phyloP scores from a whole-genome alignment of 2,329 filamentous ascomycete species.

The Pseudocercospora vitis region DNA sequence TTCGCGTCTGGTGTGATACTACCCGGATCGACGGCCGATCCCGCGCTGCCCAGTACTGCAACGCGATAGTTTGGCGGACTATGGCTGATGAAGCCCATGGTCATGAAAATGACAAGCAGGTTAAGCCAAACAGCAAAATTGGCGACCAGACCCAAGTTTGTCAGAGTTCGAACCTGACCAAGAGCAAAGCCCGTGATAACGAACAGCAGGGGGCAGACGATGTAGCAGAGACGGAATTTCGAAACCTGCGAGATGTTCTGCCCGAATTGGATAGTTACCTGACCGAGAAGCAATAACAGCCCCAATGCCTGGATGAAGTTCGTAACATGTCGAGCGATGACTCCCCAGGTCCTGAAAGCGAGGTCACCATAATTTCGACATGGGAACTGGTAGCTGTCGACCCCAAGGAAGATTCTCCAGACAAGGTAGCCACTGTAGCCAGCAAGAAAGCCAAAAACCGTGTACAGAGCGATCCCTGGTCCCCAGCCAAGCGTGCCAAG shows the following conservation, averaged over 20 bases:
- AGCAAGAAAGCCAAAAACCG: conserved; percentile 40
- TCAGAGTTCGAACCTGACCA: conserved; percentile 58
- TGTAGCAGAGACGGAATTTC: conserved; percentile 49
- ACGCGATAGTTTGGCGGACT: conserved; percentile 51
- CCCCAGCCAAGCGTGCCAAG: conserved; percentile 36
- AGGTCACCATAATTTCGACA: conserved; percentile 46
- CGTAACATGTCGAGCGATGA: conserved; percentile 40
- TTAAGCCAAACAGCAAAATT: conserved; percentile 59
- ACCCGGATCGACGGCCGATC: conserved; percentile 32
- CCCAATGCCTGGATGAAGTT: conserved; percentile 44
- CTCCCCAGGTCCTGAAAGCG: conserved; percentile 43
- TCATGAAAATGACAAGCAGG: conserved; percentile 51
- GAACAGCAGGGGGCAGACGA: conserved; percentile 53
- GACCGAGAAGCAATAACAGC: conserved; percentile 52
- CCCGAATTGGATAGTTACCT: conserved; percentile 56
- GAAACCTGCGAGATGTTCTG: conserved; percentile 57
- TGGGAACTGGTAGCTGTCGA: conserved; percentile 45
- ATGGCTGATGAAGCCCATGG: conserved; percentile 54
- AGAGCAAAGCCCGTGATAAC: conserved; percentile 52
- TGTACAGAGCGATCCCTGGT: conserved; percentile 41
- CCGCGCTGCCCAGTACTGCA: conserved; percentile 24
- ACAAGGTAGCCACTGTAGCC: conserved; percentile 30
- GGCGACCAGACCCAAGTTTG: conserved; percentile 56
- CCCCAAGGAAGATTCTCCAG: conserved; percentile 41
- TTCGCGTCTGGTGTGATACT: conserved; percentile 13